Evolutionary conservation across 2,329 filamentous ascomycete species (phyloP).

Genomic region (Arthrobotrys sphaeroides): DNA sequence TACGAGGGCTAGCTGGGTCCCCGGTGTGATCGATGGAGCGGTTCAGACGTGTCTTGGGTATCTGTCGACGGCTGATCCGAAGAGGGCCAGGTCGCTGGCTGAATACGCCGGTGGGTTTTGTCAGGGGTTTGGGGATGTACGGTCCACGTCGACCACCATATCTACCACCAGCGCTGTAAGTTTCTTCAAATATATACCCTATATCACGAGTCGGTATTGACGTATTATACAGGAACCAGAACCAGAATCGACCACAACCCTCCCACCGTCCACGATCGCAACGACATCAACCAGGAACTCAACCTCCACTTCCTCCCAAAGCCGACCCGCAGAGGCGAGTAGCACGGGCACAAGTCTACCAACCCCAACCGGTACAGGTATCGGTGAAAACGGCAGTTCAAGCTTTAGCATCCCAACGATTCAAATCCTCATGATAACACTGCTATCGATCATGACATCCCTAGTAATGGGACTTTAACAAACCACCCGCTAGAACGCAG

Average conservation of each 20-base stretch:
- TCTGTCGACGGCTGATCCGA: conserved; percentile 11
- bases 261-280: background rate
- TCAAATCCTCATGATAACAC: background rate
- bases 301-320: background rate
- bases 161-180: conserved; percentile 28
- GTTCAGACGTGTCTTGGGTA: conserved; percentile 30
- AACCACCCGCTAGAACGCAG: background rate
- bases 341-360: background rate
- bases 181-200: background rate
- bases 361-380: conserved; percentile 12
- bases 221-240: conserved; percentile 13
- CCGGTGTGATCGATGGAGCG: conserved; percentile 18
- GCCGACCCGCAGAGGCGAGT: background rate
- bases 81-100: conserved; percentile 7
- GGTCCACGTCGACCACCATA: conserved; percentile 18
- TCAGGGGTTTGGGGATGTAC: conserved; percentile 26
- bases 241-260: conserved; percentile 22
- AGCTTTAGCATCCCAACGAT: background rate
- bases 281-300: conserved; percentile 1
- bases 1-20: conserved; percentile 24
- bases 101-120: conserved; percentile 22
- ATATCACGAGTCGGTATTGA: background rate
- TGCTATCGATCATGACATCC: background rate
- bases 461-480: background rate
- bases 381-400: background rate